Evolutionary conservation across 2,329 filamentous ascomycete species (phyloP).

Genomic region (Talaromyces sp.): DNA sequence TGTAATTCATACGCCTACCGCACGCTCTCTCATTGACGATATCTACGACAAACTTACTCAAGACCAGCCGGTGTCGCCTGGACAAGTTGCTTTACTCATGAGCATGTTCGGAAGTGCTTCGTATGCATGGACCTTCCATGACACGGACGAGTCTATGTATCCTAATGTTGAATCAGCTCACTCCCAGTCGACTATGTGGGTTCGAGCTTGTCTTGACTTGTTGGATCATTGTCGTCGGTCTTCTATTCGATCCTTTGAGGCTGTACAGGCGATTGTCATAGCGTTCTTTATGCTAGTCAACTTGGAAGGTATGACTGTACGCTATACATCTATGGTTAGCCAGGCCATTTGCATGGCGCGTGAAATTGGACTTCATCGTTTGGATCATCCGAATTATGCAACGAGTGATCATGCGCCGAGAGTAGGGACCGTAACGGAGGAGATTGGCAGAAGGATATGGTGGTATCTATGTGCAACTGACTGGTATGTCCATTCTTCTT

Average conservation of each 20-base stretch:
- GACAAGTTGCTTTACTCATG: slow-evolving; percentile 33
- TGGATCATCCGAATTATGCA: slow-evolving; percentile 21
- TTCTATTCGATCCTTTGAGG: slow-evolving; percentile 34
- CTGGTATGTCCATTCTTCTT: slow-evolving; percentile 29
- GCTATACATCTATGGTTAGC: slow-evolving; percentile 33
- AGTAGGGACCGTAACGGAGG: slow-evolving; percentile 28
- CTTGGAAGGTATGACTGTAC: slow-evolving; percentile 37
- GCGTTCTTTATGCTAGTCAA: slow-evolving; percentile 35
- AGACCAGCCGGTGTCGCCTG: slow-evolving; percentile 26
- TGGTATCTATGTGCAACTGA: slow-evolving; percentile 43
- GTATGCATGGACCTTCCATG: slow-evolving; percentile 31
- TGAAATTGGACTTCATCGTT: slow-evolving; percentile 22
- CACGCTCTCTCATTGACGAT: slow-evolving; percentile 29
- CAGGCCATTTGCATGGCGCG: slow-evolving; percentile 31
- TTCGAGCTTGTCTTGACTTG: slow-evolving; percentile 33
- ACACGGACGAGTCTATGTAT: slow-evolving; percentile 23
- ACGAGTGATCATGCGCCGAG: not conserved
- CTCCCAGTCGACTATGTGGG: slow-evolving; percentile 31
- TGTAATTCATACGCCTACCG: slow-evolving; percentile 34
- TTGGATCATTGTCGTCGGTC: slow-evolving; percentile 31
- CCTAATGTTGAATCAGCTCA: slow-evolving; percentile 28
- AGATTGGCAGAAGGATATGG: slow-evolving; percentile 42
- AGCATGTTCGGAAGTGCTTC: slow-evolving; percentile 35
- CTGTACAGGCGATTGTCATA: slow-evolving; percentile 39
- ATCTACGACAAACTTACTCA: slow-evolving; percentile 29